A percentile compares a stretch with the other conserved stretches of the same genome.
phyloP scores from a whole-genome alignment of 2,329 filamentous ascomycete species.

The Stachybotrys chartarum region DNA sequence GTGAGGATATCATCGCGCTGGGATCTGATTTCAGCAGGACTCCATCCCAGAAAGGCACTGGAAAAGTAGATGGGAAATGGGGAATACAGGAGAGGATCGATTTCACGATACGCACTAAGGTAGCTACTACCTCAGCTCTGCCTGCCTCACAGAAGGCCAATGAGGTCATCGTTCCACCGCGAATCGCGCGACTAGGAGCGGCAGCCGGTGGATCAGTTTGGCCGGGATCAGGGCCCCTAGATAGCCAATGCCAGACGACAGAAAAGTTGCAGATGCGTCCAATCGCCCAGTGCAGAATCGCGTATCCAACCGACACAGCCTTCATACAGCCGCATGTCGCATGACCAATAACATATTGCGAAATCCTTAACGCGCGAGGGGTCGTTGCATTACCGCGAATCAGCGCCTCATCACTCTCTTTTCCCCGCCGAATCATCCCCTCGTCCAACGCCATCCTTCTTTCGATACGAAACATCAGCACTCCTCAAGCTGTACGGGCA shows the following conservation, averaged over 20 bases:
- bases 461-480: no score
- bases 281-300: not conserved
- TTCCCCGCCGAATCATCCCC: not conserved
- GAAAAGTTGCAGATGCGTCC: not conserved
- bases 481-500: no score
- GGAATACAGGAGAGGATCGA: not conserved
- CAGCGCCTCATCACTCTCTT: not conserved
- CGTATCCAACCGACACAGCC: not conserved
- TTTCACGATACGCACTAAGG: not conserved
- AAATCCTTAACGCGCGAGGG: not conserved
- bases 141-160: not conserved
- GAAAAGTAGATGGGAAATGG: not conserved
- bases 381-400: not conserved
- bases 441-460: not conserved
- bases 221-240: slow-evolving; percentile 4
- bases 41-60: not conserved
- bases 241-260: not conserved
- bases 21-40: not conserved
- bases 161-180: slow-evolving; percentile 6
- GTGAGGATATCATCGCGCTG: not conserved
- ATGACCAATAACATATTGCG: not conserved
- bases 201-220: slow-evolving; percentile 17
- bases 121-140: slow-evolving; percentile 2
- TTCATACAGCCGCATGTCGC: not conserved
- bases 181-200: not conserved